A percentile compares a stretch with the other conserved stretches of the same genome.
Conservation (phyloP, 139 green algal species). For the Nannochloris sp. region DNA sequence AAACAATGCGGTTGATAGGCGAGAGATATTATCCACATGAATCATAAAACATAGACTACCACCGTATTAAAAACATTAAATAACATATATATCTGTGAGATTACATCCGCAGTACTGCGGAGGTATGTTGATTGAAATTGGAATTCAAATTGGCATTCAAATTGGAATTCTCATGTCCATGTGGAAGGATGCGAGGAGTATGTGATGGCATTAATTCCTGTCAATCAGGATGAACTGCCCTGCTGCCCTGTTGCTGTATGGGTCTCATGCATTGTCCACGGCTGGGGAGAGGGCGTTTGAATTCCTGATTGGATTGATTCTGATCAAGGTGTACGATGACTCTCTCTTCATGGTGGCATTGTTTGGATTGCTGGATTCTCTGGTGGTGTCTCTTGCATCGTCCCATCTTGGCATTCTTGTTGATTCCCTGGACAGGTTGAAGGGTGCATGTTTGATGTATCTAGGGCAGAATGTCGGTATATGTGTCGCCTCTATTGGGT, state of each 20-base stretch:
- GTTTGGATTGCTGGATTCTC: slow-evolving; percentile 53
- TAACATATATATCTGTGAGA: too few relatives aligned
- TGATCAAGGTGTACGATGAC: slow-evolving; percentile 46
- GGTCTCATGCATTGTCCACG: slow-evolving; percentile 30
- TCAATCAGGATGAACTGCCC: too few relatives aligned
- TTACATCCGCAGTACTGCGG: too few relatives aligned
- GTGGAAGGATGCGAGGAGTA: too few relatives aligned
- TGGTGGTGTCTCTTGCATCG: slow-evolving; percentile 19
- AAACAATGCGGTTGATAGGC: too few relatives aligned
- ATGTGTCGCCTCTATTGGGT: not conserved
- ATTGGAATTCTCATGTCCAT: too few relatives aligned
- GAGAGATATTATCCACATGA: too few relatives aligned
- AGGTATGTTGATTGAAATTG: too few relatives aligned
- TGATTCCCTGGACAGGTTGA: slow-evolving; percentile 31
- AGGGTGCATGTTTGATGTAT: slow-evolving; percentile 33
- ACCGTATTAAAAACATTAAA: too few relatives aligned
- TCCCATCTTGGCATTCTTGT: slow-evolving; percentile 34
- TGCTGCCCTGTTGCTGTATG: slow-evolving; percentile 9
- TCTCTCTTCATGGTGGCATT: slow-evolving; percentile 42
- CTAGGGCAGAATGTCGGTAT: slow-evolving; percentile 44
- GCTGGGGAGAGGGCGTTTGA: slow-evolving; percentile 54
- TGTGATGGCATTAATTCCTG: too few relatives aligned
- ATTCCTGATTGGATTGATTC: slow-evolving; percentile 48
- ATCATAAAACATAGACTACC: too few relatives aligned
- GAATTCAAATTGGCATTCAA: too few relatives aligned